Evolutionary conservation across 2,329 filamentous ascomycete genomes (phyloP), one percentile per base, ranked within the genome.

Genomic region (Leptodontidium sp.): DNA sequence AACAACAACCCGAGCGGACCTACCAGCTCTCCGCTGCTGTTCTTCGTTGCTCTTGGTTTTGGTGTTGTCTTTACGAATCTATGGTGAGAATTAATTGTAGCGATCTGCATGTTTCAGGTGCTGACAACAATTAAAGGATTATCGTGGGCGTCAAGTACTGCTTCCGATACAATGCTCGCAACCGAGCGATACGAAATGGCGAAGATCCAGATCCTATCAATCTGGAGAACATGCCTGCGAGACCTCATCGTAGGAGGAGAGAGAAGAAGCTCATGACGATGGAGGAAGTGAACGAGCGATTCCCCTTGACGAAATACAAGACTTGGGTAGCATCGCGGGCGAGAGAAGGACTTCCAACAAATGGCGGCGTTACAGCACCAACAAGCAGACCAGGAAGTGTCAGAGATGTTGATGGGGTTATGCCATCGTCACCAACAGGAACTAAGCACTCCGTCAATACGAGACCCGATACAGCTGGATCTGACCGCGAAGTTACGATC

Each of bases 71-170:
- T 99, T 78, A 99, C 96, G 62, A 99, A 99, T 81, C 84, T 99
- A 81, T 99, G 96, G 96, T 98, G 86, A 84, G 91, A 66, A 52
- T 38, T 14, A 5, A 43, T 26, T 35, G 61, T 47, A 47, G 29
- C 43, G 24, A n/a, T 35, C 32, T 40, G 55, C 70, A 21, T 69
- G 58, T 58, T 74, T 80, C 74, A 80, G 73, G 68, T 66, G 61
- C 64, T 68, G 52, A 67, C 66, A 35, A 65, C 65, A 17, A 47
- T 14, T 12, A 64, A 77, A 99, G 96, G 96, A 99, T 99, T 77
- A 99, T 99, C 76, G 96, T 99, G 70, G 96, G 96, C 75, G 96
- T 99, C 70, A 99, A 99, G 83, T 99, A 99, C 81, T 99, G 96
- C 83, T 99, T 99, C 82, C 88, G 96, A 75, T 98, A 99, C 81